A percentile compares a stretch with the other conserved stretches of the same genome.
Conservation (phyloP, 2,329 filamentous ascomycete species). For the Magnaporthiopsis incrustans region DNA sequence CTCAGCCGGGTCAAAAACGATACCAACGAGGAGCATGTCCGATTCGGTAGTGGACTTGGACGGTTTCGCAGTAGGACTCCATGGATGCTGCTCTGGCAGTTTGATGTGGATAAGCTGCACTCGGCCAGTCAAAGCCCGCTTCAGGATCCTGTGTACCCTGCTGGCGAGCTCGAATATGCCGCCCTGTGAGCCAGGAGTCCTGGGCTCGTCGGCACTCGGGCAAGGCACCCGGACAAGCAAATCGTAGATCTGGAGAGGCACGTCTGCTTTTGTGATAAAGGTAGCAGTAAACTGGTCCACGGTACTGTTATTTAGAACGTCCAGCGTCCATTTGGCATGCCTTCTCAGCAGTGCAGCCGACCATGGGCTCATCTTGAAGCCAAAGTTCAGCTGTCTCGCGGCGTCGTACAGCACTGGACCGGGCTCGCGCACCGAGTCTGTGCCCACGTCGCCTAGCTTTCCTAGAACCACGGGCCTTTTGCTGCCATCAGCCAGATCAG, state of each 20-base stretch:
- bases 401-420: conserved; percentile 74
- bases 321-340: conserved; percentile 67
- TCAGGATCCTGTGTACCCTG: conserved; percentile 57
- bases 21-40: conserved; percentile 46
- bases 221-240: conserved; percentile 28
- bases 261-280: conserved; percentile 62
- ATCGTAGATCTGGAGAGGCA: conserved; percentile 49
- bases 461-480: conserved; percentile 54
- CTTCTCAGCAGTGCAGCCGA: conserved; percentile 67
- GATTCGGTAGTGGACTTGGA: conserved; percentile 16
- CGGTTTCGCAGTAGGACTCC: conserved; percentile 23
- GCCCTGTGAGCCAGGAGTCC: conserved; percentile 1
- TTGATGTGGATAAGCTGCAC: conserved; percentile 59
- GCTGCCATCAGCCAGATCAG: conserved; percentile 46
- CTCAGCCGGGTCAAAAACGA: conserved; percentile 66
- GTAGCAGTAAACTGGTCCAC: conserved; percentile 76
- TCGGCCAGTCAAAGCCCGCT: conserved; percentile 67
- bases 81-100: conserved; percentile 28
- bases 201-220: conserved; percentile 12
- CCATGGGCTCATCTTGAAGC: conserved; percentile 87
- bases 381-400: conserved; percentile 64
- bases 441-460: conserved; percentile 26
- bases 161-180: conserved; percentile 31
- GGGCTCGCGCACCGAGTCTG: conserved; percentile 27
- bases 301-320: conserved; percentile 64